Evolutionary conservation across 2,329 filamentous ascomycete genomes (phyloP), one percentile per base, ranked within the genome.

Genomic region (Colletotrichum higginsianum): DNA sequence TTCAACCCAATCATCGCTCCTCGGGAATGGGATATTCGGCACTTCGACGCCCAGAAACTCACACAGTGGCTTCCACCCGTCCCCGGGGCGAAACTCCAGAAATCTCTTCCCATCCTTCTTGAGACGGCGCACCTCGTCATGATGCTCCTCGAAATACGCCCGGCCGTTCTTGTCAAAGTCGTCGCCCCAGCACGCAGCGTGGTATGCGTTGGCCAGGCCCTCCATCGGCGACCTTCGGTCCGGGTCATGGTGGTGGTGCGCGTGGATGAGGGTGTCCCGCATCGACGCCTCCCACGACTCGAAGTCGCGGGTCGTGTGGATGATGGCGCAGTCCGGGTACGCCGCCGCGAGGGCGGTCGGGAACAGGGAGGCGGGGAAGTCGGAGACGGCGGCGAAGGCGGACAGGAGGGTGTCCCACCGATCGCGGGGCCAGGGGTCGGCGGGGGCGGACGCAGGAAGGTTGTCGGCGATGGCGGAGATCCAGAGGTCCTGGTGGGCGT

Each of bases 251-350:
- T 73, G 67, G 2, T 52, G 61, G 12, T 77, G 74, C 6, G 52
- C 46, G 56, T 80, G 78, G 50, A 76, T 65, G 16, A 81, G 69
- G 0, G 78, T 80, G 11, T 75, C 71, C 70, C 75, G 74, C 81
- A 81, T 82, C 66, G 80, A 87, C 73, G 84, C 83, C 76, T 87
- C 84, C 89, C 89, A 91, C 61, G 85, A 84, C 74, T 90, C 86
- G 16, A 90, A 86, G 58, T 90, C 85, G 26, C 89, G 84, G 46
- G 84, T 88, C 3, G 88, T 89, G 69, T 91, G 80, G 57, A 92
- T 87, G 72, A 91, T 84, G 79, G 89, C 89, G 18, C 89, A 89
- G 62, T 91, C 87, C 5, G 89, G 89, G 77, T 92, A 91, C 15
- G 89, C 88, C 72, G 87, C 84, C 55, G 90, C 87, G 55, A 92